phyloP scores from a whole-genome alignment of 805 yeast genomes.

The Candida broadrunensis region DNA sequence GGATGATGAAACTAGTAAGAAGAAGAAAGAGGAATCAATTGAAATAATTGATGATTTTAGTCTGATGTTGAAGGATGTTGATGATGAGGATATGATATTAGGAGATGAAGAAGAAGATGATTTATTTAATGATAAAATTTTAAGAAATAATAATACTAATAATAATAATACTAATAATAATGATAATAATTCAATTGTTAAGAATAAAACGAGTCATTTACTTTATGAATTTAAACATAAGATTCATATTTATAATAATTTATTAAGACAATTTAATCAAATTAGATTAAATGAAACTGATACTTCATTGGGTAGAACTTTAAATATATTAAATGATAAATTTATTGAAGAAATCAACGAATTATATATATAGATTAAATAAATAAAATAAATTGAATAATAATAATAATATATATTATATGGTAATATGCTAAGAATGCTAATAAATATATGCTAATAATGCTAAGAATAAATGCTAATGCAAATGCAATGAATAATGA shows the following conservation, averaged over 20 bases:
- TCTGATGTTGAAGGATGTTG: background rate
- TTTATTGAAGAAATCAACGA: constrained; percentile 7
- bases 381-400: background rate
- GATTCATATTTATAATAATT: background rate
- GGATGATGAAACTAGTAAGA: background rate
- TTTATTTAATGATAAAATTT: constrained; percentile 9
- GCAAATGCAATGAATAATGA: too few relatives aligned
- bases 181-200: background rate
- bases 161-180: background rate
- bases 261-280: background rate
- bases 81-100: constrained; percentile 9
- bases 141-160: background rate
- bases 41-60: background rate
- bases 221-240: background rate
- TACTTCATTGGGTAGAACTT: constrained; percentile 3
- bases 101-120: constrained; percentile 13
- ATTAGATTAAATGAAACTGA: background rate
- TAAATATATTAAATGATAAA: constrained; percentile 7
- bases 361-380: constrained; percentile 1
- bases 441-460: background rate
- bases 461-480: background rate
- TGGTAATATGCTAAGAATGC: background rate
- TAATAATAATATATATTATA: background rate
- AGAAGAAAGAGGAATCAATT: background rate
- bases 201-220: background rate